Evolutionary conservation across 768 basidiomycete species (phyloP), one percentile per base, ranked within the genome.

Genomic region (Tulasnella sp.): DNA sequence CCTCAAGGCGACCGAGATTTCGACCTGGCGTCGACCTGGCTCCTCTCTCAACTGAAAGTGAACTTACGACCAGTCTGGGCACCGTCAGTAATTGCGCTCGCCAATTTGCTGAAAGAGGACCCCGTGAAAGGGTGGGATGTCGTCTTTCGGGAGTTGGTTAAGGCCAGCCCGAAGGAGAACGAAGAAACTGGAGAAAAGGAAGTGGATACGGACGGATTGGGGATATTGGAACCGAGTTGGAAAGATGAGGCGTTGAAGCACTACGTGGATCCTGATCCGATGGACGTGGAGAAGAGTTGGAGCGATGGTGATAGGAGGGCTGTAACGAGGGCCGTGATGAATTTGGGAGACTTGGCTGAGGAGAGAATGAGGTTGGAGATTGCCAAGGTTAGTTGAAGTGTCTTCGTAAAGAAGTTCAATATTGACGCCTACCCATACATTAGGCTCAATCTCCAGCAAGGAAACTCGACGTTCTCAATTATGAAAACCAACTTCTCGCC

Each of bases 31-130:
- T 85, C 87, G 7, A 84, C 91, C 57, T 96, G 94, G 92, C 83
- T 95, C 29, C 88, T 92, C 39, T 94, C 93, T 7, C 96, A 98
- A 83, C 86, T 98, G 74, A 98, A 99, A 85, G 92, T 98, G 79
- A 97, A 96, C 83, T 85, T 99, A 69, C 89, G 94, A 39, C 98
- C 98, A 0, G 82, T 98, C 20, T 99, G 96, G 93, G 88, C 90
- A 4, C 92, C 96, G 23, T 90, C 95, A 5, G 88, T 91, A 16
- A 88, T 88, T 15, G 91, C 93, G 0, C 83, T 98, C 6, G 86
- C 88, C 0, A 82, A 84, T 2, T 79, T 90, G 18, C 86, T 89
- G 0, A 83, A 83, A 40, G 85, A 88, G n/a, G 91, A 91, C 79
- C 91, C 89, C 0, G 90, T 94, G 80, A 80, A 88, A 1, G 61